Percentiles rank a stretch among this genome's conserved stretches.
Conservation (phyloP, 345 rosid species). For the Camelina hispida region DNA sequence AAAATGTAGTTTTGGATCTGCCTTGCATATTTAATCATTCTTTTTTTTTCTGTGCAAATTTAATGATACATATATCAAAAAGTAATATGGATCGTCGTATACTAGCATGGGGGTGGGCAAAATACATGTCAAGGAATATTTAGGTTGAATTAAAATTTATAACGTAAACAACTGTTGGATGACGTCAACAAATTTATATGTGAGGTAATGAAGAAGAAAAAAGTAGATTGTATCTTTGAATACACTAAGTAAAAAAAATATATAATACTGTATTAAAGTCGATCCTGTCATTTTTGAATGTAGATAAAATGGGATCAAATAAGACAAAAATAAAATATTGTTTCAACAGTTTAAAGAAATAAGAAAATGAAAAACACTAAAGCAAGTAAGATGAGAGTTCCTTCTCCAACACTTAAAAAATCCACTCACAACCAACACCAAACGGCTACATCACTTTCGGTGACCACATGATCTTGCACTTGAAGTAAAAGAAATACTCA, state of each 20-base stretch:
- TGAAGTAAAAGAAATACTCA: constrained; percentile 45
- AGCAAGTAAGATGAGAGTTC: constrained; percentile 40
- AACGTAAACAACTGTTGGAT: neutral
- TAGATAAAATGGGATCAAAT: constrained; percentile 30
- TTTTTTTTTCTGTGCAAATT: no score
- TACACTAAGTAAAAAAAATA: neutral
- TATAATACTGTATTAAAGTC: neutral
- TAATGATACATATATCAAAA: neutral
- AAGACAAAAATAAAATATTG: constrained; percentile 35
- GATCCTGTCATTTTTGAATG: constrained; percentile 12
- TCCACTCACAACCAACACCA: constrained; percentile 47
- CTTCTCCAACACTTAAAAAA: constrained; percentile 41
- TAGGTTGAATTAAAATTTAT: no score
- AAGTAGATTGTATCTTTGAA: neutral
- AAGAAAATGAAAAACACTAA: constrained; percentile 1
- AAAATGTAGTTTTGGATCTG: neutral
- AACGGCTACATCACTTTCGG: constrained; percentile 38
- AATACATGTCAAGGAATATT: neutral
- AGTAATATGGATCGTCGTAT: neutral
- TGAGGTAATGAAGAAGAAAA: neutral
- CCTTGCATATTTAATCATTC: neutral
- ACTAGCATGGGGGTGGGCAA: neutral
- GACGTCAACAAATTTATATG: neutral
- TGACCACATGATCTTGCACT: constrained; percentile 41
- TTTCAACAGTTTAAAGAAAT: neutral